Base-by-base conservation (phyloP, 352 stramenopile genomes). In the Globisporangium canariense region DNA sequence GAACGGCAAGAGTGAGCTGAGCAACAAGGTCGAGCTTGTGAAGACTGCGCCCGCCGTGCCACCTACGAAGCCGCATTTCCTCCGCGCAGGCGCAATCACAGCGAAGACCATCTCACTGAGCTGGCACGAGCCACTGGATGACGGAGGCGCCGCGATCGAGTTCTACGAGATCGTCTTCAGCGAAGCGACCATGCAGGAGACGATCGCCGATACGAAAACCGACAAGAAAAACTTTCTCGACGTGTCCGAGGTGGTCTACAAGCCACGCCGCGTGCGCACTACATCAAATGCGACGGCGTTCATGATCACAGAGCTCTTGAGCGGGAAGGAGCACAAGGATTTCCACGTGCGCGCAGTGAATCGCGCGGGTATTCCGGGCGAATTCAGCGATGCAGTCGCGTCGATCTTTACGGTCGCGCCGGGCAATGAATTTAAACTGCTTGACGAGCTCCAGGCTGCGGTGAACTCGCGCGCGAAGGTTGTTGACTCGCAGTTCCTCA, bases 391-490 rank as follows among this genome's bases (percentile, higher is more conserved):
- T 1, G 10, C 53, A 0, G 79, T 94, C 30, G 71, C 72, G 4
- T 74, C 81, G 0, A 79, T 94, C 20, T 77, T 86, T 22, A 94
- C 83, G 3, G 79, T 91, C 63, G 79, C 70, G 9, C 81, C 82
- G 28, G 79, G 79, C 14, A 91, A 79, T 40, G 83, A 91, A 41
- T 82, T 81, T 54, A 79, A 77, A 43, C 58, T 93, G 32, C 70
- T 94, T 18, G 81, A 91, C n/a, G 86, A 94, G 28, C 60, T 94
- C 0, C 81, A 94, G 52, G 80, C 82, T 49, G 86, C 83, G n/a
- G 81, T 94, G 9, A 91, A 91, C 62, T 83, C 83, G 11, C 70
- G 71, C n/a, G 74, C 78, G 0, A 79, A 74, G 8, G 78, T 85
- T 16, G 75, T 94, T 14, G 86, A 94, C 56, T 94, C 86, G 1